A percentile compares a stretch with the other conserved stretches of the same genome.
Conservation (phyloP, 2,329 filamentous ascomycete species). For the Emericellopsis cladophorae region DNA sequence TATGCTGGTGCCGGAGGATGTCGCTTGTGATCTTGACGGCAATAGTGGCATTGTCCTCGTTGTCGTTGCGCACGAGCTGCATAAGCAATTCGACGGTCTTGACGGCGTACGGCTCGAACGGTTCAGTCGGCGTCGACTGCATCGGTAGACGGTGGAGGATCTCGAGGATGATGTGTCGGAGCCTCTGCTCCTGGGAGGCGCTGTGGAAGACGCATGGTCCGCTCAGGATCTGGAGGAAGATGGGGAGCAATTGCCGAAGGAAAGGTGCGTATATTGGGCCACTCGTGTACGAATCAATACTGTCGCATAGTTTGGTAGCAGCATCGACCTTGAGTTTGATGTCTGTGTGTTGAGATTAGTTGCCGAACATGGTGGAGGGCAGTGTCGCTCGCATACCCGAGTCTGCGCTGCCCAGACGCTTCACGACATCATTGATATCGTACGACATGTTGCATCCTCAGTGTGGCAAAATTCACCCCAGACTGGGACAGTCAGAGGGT, state of each 20-base stretch:
- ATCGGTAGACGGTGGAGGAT: constrained; percentile 79
- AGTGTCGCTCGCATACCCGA: constrained; percentile 29
- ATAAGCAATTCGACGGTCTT: constrained; percentile 87
- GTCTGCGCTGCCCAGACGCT: constrained; percentile 43
- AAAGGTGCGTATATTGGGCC: constrained; percentile 69
- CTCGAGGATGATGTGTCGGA: constrained; percentile 87
- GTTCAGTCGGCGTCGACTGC: constrained; percentile 58
- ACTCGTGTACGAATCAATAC: constrained; percentile 75
- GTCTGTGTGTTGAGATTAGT: constrained; percentile 38
- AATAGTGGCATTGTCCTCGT: constrained; percentile 96
- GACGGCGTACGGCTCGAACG: constrained; percentile 76
- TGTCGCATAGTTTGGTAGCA: constrained; percentile 79
- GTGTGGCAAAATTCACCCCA: no score
- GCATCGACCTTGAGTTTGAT: constrained; percentile 69
- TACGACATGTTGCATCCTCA: no score
- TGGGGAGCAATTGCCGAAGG: constrained; percentile 75
- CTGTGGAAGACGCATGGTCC: constrained; percentile 85
- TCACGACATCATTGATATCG: constrained; percentile 47
- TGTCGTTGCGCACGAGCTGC: constrained; percentile 77
- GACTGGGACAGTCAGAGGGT: no score
- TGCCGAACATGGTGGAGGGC: background rate
- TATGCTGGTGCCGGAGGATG: constrained; percentile 83
- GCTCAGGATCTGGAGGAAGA: constrained; percentile 75
- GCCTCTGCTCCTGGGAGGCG: constrained; percentile 82
- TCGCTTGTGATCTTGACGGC: constrained; percentile 98